Percentiles rank a stretch among this genome's conserved stretches.
phyloP scores from a whole-genome alignment of 768 basidiomycete genomes.

The Macrolepiota albuminosa region DNA sequence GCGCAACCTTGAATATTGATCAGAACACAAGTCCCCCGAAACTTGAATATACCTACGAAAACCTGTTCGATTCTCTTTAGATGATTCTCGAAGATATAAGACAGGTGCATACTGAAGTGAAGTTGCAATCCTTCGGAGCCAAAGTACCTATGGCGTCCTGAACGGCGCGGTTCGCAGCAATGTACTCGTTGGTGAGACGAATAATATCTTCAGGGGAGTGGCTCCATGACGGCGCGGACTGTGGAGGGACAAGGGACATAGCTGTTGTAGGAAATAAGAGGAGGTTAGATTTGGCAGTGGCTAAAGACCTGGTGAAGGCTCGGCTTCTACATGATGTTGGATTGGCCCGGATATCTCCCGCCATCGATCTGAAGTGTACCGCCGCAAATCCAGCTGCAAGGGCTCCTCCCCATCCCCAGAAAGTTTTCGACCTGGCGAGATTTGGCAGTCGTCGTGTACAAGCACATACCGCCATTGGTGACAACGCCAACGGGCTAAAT shows the following conservation, averaged over 20 bases:
- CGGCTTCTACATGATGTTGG: conserved; percentile 18
- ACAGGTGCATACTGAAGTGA: conserved; percentile 51
- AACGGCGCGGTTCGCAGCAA: conserved; percentile 48
- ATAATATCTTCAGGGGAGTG: conserved; percentile 61
- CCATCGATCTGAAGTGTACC: conserved; percentile 32
- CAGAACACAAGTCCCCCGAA: neutral
- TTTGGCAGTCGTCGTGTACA: conserved; percentile 21
- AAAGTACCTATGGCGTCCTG: conserved; percentile 60
- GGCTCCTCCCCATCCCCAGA: conserved; percentile 34
- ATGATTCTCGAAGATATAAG: neutral
- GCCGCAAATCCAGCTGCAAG: conserved; percentile 37
- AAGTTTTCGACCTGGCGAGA: conserved; percentile 18
- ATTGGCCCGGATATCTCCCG: conserved; percentile 36
- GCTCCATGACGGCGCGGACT: conserved; percentile 60
- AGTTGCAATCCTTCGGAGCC: conserved; percentile 52
- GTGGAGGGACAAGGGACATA: conserved; percentile 56
- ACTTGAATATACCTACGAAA: conserved; percentile 49
- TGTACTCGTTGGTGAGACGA: conserved; percentile 50
- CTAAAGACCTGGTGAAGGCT: conserved; percentile 21
- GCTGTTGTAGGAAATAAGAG: conserved; percentile 25
- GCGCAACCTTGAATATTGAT: conserved; percentile 37
- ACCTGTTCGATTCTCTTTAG: conserved; percentile 39
- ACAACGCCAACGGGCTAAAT: conserved; percentile 5
- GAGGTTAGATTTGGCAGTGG: conserved; percentile 23
- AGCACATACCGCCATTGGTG: conserved; percentile 26